Percentiles rank a stretch among this genome's conserved stretches.
Evolutionary conservation across 2,329 filamentous ascomycete genomes (phyloP).

Genomic region (Thermothelomyces thermophilus): DNA sequence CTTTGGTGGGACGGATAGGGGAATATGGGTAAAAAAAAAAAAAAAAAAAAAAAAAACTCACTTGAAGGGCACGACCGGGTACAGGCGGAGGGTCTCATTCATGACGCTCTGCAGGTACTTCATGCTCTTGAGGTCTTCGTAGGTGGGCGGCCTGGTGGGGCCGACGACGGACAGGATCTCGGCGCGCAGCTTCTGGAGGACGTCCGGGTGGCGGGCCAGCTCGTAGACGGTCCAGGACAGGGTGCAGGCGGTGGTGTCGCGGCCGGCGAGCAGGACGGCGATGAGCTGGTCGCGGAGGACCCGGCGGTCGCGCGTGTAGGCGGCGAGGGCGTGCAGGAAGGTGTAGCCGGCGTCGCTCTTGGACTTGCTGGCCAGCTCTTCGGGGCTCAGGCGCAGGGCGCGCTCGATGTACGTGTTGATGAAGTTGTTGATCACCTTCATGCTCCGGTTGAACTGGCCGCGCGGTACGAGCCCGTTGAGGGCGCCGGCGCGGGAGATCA

Average conservation of each 20-base stretch:
- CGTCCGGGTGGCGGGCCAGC: slow-evolving; percentile 62
- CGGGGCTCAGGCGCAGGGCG: slow-evolving; percentile 59
- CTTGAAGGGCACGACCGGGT: slow-evolving; percentile 75
- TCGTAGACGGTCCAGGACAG: slow-evolving; percentile 81
- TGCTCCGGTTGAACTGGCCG: slow-evolving; percentile 52
- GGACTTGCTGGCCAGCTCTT: slow-evolving; percentile 66
- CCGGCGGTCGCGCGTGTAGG: slow-evolving; percentile 64
- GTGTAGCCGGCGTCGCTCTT: slow-evolving; percentile 70
- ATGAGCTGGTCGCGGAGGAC: slow-evolving; percentile 80
- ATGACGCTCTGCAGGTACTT: slow-evolving; percentile 69
- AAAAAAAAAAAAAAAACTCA: slow-evolving; percentile 1
- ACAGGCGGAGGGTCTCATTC: slow-evolving; percentile 71
- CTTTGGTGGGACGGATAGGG: no score
- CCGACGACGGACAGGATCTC: slow-evolving; percentile 69
- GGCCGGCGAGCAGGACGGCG: slow-evolving; percentile 73
- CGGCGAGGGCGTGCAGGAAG: slow-evolving; percentile 78
- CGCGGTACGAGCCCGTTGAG: slow-evolving; percentile 58
- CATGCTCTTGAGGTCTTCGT: slow-evolving; percentile 80
- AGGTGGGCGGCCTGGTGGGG: slow-evolving; percentile 56
- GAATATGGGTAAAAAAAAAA: no score
- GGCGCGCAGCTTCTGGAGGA: slow-evolving; percentile 59
- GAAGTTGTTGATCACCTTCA: slow-evolving; percentile 68
- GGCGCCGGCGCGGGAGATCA: slow-evolving; percentile 59
- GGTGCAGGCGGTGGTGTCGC: slow-evolving; percentile 79
- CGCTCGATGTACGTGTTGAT: slow-evolving; percentile 72